Conservation (phyloP, 164 flowering plant genomes). For the Vitis rupestris region DNA sequence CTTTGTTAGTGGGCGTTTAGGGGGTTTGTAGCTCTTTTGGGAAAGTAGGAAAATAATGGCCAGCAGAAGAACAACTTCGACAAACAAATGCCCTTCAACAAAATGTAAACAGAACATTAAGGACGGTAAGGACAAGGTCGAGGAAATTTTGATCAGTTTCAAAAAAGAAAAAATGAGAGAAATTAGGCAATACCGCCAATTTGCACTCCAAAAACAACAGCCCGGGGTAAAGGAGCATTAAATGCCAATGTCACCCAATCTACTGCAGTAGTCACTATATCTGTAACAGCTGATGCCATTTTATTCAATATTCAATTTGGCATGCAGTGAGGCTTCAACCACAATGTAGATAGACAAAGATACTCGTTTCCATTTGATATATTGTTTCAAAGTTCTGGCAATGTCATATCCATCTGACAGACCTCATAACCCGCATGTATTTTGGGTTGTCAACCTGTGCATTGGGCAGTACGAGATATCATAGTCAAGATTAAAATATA, state of each 20-base stretch:
- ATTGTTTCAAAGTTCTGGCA: no score
- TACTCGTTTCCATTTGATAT: neutral
- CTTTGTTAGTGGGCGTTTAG: conserved; percentile 78
- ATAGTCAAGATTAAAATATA: no score
- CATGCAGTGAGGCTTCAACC: neutral
- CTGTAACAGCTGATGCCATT: conserved; percentile 26
- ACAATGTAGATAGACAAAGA: neutral
- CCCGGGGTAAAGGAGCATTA: conserved; percentile 72
- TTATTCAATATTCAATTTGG: neutral
- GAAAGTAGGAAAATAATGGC: conserved; percentile 73
- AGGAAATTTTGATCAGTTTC: neutral
- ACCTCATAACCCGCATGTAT: no score
- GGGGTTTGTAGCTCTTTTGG: conserved; percentile 95
- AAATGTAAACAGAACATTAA: conserved; percentile 1
- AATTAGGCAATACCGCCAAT: conserved; percentile 57
- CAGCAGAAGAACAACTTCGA: conserved; percentile 76
- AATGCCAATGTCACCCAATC: conserved; percentile 50
- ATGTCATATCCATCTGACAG: no score
- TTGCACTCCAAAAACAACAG: conserved; percentile 83
- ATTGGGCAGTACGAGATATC: no score
- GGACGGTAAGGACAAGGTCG: neutral
- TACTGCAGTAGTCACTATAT: conserved; percentile 35
- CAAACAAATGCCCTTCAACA: conserved; percentile 76
- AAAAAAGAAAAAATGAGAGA: neutral
- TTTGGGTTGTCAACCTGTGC: no score